Evolutionary conservation across 768 basidiomycete genomes (phyloP).

Genomic region (Cystofilobasidium macerans): DNA sequence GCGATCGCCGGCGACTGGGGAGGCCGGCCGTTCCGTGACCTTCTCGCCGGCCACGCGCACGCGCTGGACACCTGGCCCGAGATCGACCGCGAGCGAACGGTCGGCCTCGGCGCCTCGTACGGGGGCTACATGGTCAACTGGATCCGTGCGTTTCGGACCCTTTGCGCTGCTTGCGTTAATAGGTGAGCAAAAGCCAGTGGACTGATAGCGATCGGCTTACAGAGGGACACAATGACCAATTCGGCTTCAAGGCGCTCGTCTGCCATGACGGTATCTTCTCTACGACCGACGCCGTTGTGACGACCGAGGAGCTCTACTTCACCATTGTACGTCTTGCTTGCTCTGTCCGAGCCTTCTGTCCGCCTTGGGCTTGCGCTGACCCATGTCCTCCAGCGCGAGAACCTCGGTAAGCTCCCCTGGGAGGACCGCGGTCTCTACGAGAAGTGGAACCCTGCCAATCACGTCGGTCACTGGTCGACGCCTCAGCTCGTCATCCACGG

Average conservation of each 20-base stretch:
- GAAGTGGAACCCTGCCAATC: conserved; percentile 64
- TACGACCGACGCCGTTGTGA: conserved; percentile 53
- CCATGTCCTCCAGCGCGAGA: background rate
- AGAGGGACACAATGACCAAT: conserved; percentile 16
- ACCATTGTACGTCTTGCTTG: conserved; percentile 27
- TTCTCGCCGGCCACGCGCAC: conserved; percentile 34
- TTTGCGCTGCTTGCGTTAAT: conserved; percentile 63
- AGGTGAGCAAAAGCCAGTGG: conserved; percentile 47
- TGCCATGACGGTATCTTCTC: conserved; percentile 74
- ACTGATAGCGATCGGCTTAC: conserved; percentile 56
- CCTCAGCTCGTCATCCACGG: conserved; percentile 77
- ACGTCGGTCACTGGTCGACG: conserved; percentile 71
- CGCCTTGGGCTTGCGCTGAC: conserved; percentile 17
- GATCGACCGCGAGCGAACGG: conserved; percentile 40
- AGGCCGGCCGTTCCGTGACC: conserved; percentile 35
- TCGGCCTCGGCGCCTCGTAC: conserved; percentile 46
- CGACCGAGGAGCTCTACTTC: conserved; percentile 62
- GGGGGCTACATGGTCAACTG: conserved; percentile 51
- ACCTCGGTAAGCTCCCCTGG: conserved; percentile 2
- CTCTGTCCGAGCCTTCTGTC: conserved; percentile 25
- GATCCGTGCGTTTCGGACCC: conserved; percentile 51
- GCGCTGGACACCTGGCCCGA: conserved; percentile 19
- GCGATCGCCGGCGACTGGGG: conserved; percentile 39
- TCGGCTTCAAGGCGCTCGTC: conserved; percentile 13
- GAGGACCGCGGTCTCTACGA: conserved; percentile 38